Conservation (phyloP, 345 rosid species). For the Acer campestre region DNA sequence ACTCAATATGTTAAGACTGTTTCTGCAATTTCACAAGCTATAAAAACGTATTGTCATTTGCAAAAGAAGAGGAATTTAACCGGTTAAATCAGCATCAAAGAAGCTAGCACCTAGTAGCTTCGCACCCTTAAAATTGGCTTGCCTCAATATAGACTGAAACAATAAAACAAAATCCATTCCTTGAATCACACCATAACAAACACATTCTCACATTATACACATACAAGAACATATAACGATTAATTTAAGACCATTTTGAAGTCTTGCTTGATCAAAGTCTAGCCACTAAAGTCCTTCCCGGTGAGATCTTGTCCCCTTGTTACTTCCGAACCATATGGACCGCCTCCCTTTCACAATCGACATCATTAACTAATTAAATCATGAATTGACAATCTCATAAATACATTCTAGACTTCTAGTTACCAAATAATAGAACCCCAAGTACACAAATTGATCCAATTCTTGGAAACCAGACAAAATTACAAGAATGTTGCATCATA, state of each 20-base stretch:
- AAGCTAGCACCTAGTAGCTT: conserved; percentile 94
- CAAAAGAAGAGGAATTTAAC: conserved; percentile 32
- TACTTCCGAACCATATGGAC: conserved; percentile 42
- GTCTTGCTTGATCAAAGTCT: conserved; percentile 81
- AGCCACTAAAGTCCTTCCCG: conserved; percentile 57
- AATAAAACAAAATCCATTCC: background rate
- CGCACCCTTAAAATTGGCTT: conserved; percentile 90
- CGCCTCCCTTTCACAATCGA: conserved; percentile 72
- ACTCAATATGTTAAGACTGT: background rate
- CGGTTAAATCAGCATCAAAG: conserved; percentile 90
- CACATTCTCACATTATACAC: background rate
- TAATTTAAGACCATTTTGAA: conserved; percentile 71
- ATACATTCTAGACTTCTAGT: background rate
- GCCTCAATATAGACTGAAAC: conserved; percentile 78
- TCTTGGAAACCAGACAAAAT: background rate
- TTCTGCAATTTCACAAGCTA: background rate
- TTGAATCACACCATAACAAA: background rate
- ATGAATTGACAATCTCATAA: background rate
- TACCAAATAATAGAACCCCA: background rate
- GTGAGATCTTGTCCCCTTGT: background rate
- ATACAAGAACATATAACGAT: background rate
- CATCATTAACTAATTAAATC: background rate
- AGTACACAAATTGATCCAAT: background rate
- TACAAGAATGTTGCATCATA: too few species aligned
- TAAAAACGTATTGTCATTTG: background rate